These are phyloP conservation scores for Aspergillus quadricinctus DNA, from an alignment of 2,329 filamentous ascomycete species.

Conservation along the genomic window DNA sequence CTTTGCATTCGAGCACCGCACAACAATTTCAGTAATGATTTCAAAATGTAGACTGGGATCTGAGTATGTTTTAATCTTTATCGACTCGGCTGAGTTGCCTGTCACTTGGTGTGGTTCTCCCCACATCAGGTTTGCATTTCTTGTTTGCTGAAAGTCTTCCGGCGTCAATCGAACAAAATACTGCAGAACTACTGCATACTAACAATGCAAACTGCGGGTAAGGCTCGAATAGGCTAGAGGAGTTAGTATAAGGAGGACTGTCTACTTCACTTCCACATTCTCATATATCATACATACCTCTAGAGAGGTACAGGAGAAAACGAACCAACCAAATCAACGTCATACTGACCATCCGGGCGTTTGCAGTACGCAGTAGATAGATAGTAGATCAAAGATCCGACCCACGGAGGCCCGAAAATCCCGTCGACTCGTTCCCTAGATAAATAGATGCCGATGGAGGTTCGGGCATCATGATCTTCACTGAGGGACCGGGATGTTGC, in stretches of 20 bases:
- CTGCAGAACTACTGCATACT: not conserved
- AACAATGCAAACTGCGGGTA: not conserved
- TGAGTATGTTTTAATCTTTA: not conserved
- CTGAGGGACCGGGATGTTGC: not conserved
- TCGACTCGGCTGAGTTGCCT: slow-evolving; percentile 10
- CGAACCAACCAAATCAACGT: not conserved
- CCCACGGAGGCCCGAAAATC: not conserved
- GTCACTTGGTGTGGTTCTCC: not conserved
- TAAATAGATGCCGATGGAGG: not conserved
- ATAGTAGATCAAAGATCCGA: not conserved
- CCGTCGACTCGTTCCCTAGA: not conserved
- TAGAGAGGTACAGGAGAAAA: not conserved
- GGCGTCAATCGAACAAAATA: not conserved
- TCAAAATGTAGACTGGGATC: not conserved
- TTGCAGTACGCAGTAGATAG: too few relatives aligned
- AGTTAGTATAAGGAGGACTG: not conserved
- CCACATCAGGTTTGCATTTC: not conserved
- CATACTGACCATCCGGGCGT: not conserved
- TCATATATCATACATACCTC: not conserved
- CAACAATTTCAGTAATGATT: not conserved
- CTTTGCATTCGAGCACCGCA: not conserved
- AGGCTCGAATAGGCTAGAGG: not conserved
- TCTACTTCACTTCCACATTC: not conserved
- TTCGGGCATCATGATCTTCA: not conserved
- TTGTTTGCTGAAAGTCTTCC: not conserved